Base-by-base conservation (phyloP, 192 early-diverging fungal genomes). In the Chytriomyces sp. region DNA sequence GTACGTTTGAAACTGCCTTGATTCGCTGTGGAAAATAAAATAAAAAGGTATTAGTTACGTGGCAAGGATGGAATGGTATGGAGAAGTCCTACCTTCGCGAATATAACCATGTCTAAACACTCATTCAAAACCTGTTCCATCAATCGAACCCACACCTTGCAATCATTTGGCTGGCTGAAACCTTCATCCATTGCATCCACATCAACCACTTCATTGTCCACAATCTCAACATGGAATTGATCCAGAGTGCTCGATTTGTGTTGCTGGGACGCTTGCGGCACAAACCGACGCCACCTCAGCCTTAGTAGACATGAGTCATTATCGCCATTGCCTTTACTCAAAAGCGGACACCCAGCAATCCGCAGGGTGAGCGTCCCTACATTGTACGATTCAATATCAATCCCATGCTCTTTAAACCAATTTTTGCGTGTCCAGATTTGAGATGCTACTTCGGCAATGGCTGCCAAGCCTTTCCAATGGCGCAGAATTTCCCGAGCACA, bases 381-480 rank as follows among this genome's bases (percentile, higher is more conserved):
- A 0, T 16, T 45, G 44, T 62, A 73, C 16, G 59, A 28, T 11
- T 23, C 59, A 26, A 73, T 73, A 45, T 73, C 59, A 26, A 73
- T 43, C 45, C 71, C 71, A 20, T 62, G 71, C 45, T 60, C n/a
- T n/a, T 11, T 7, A 28, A 73, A 73, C 53, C 59, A 73, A 16
- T 73, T 43, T 48, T 48, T 53, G 13, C 71, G 71, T 11, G 61
- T 45, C 60, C 60, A 62, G 45, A 73, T 62, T 48, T 73, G 71
- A 62, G 59, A 73, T n/a, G 71, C 46, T 7, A 62, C 71, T 45
- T 73, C 71, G 16, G 71, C 71, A 5, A 73, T 62, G 18, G 71
- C 71, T 7, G 71, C 71, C 10, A 73, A 60, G 8, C 71, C 71
- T 62, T 73, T 73, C 71, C 71, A 73, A 23, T 73, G 59, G 7